Conservation (phyloP, 1,284 basidiomycete species). For the Bondarzewia mesenterica region DNA sequence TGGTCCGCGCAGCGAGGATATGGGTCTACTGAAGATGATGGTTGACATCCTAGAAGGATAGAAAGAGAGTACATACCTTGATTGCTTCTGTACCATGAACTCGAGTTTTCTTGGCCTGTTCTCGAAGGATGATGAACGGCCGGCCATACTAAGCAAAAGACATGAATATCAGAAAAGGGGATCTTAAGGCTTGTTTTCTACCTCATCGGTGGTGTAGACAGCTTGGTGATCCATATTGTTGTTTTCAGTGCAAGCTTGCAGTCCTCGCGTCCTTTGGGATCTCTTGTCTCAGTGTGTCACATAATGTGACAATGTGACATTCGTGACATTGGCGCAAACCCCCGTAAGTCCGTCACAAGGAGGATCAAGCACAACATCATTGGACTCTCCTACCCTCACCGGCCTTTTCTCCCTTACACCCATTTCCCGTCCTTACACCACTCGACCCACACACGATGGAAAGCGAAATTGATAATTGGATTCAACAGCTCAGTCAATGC, state of each 20-base stretch:
- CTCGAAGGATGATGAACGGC: constrained; percentile 95
- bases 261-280: constrained; percentile 4
- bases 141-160: constrained; percentile 68
- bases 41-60: not conserved
- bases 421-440: constrained; percentile 7
- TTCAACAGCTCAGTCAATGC: constrained; percentile 95
- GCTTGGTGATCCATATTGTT: constrained; percentile 46
- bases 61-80: constrained; percentile 52
- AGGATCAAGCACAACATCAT: constrained; percentile 1
- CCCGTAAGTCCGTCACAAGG: constrained; percentile 2
- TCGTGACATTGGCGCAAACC: constrained; percentile 3
- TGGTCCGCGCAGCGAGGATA: constrained; percentile 89
- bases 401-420: constrained; percentile 3
- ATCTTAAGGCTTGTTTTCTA: constrained; percentile 29
- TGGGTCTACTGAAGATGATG: constrained; percentile 58
- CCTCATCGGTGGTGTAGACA: constrained; percentile 89
- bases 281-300: constrained; percentile 1
- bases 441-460: constrained; percentile 44
- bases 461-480: constrained; percentile 89
- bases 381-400: not conserved
- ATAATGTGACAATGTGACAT: not conserved
- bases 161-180: constrained; percentile 7
- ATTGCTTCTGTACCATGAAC: constrained; percentile 94
- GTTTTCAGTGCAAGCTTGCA: not conserved
- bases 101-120: constrained; percentile 93